A percentile compares a stretch with the other conserved stretches of the same genome.
These are phyloP conservation scores for Hamamelis virginiana DNA, from an alignment of 164 flowering plant genomes.

Conservation along the genomic window DNA sequence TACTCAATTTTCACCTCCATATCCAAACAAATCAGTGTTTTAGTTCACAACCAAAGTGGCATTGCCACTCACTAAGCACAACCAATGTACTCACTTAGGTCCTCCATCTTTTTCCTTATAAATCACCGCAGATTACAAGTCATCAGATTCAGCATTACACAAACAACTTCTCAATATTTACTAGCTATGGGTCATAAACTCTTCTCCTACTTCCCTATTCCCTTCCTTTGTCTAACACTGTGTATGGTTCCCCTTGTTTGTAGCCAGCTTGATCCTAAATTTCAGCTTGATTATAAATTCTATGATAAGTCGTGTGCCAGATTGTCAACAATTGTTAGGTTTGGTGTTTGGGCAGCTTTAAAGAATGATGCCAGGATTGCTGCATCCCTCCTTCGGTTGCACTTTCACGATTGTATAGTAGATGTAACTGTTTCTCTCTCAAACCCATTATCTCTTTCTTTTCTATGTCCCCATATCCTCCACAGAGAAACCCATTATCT, in stretches of 20 bases:
- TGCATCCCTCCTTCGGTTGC: slow-evolving; percentile 58
- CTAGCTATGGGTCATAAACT: slow-evolving; percentile 21
- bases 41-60: slow-evolving; percentile 21
- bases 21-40: neutral
- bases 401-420: slow-evolving; percentile 58
- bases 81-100: slow-evolving; percentile 22
- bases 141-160: neutral
- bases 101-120: slow-evolving; percentile 24
- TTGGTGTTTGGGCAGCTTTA: slow-evolving; percentile 35
- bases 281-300: slow-evolving; percentile 25
- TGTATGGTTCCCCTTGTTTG: slow-evolving; percentile 9
- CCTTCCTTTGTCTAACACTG: slow-evolving; percentile 8
- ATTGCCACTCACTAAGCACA: slow-evolving; percentile 22
- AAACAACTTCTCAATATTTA: neutral
- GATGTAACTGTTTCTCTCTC: slow-evolving; percentile 28
- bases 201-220: slow-evolving; percentile 9
- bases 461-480: neutral
- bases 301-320: slow-evolving; percentile 46
- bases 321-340: slow-evolving; percentile 32
- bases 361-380: slow-evolving; percentile 49
- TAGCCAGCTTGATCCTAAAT: slow-evolving; percentile 24
- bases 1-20: neutral
- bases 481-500: neutral
- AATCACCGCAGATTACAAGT: slow-evolving; percentile 10
- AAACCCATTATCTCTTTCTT: neutral